These are phyloP conservation scores for Nemophila menziesii DNA, from an alignment of 257 asterid species.

Conservation along the genomic window DNA sequence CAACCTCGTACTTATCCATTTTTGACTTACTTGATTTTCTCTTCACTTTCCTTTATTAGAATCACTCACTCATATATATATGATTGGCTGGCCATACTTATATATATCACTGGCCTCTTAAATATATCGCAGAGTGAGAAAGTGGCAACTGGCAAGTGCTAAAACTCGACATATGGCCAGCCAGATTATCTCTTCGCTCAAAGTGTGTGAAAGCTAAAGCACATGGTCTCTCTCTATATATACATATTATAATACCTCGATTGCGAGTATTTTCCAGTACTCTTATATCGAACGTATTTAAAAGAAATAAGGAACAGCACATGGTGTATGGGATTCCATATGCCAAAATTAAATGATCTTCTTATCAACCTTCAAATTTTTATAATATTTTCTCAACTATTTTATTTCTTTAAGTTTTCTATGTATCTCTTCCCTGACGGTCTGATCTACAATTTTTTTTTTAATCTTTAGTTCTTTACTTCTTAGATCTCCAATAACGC, in stretches of 20 bases:
- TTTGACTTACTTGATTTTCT: neutral
- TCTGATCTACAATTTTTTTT: no score
- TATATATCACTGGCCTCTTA: neutral
- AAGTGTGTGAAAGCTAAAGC: neutral
- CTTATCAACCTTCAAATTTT: neutral
- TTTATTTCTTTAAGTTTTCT: neutral
- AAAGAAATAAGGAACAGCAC: neutral
- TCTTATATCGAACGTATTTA: no score
- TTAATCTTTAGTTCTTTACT: no score
- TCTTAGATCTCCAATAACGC: neutral
- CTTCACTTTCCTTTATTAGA: no score
- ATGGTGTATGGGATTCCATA: neutral
- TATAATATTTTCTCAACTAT: neutral
- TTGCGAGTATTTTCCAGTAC: no score
- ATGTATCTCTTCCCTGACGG: neutral
- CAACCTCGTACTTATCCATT: slow-evolving; percentile 60
- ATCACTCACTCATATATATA: no score
- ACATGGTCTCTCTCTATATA: no score
- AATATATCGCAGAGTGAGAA: neutral
- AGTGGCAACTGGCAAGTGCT: neutral
- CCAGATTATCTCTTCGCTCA: neutral
- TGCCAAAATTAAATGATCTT: neutral
- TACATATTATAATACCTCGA: no score
- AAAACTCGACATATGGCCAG: neutral
- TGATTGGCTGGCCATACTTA: no score